Evolutionary conservation across 2,329 filamentous ascomycete genomes (phyloP), one percentile per base, ranked within the genome.

Genomic region (Nannizziopsis barbatae): DNA sequence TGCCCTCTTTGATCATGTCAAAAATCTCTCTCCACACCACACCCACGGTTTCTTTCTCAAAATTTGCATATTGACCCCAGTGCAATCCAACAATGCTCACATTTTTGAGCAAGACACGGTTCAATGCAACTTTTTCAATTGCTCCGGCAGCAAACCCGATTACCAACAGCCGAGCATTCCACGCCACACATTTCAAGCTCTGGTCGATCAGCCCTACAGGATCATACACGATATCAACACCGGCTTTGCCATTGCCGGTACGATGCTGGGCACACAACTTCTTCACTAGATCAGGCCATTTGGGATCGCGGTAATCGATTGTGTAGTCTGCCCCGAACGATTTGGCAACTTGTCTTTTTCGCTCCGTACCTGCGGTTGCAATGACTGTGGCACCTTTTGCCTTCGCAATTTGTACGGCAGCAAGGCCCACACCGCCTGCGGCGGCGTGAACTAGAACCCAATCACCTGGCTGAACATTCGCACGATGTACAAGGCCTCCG

Each of bases 191-290:
- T 68, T 94, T 95, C 57, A 89, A 85, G 57, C 82, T 87, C 62
- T 80, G 76, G 56, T 93, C 87, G 43, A 95, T 86, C 62, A 95
- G 70, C 1, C 90, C 90, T 1, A 96, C 90, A 10, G 90, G 88
- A 65, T 96, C 90, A 69, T 87, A 96, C 17, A 96, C 89, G 45
- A 96, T 86, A 66, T 96, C 89, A 14, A 95, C 89, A 9, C 88
- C 80, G 0, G 64, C 63, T 38, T 74, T 70, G 1, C 77, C 77
- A 53, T 80, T 78, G 0, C 85, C 86, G 3, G 84, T 90, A 50
- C 69, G 57, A 39, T 71, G 56, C 52, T 61, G 53, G 17, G 62
- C 59, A 53, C 68, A 71, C 39, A 96, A 66, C 56, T 78, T 80
- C 70, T 85, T 85, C 42, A 95, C 87, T 52, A 80, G 65, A 53